A percentile compares a stretch with the other conserved stretches of the same genome.
Conservation (phyloP, 202 grass and related monocot species). For the Hordeum pubiflorum region DNA sequence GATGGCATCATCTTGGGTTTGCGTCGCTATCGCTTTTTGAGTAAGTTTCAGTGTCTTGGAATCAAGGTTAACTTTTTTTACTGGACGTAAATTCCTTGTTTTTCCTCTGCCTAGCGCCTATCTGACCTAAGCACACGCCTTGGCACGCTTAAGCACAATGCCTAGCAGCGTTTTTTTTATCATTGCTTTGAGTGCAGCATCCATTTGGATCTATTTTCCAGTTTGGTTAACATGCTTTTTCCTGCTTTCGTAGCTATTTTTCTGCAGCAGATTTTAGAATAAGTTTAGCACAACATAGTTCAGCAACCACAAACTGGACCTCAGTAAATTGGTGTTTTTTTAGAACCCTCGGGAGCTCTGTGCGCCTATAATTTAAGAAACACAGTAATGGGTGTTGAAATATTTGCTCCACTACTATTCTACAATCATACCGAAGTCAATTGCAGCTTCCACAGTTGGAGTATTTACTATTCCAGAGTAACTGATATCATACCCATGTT, state of each 20-base stretch:
- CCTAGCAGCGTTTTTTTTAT: neutral
- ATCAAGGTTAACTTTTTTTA: neutral
- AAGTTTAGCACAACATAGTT: neutral
- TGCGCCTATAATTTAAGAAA: neutral
- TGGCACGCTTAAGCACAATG: neutral
- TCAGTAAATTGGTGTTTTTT: neutral
- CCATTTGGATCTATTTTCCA: neutral
- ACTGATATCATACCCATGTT: neutral
- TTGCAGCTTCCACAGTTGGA: neutral
- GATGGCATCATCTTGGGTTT: conserved; percentile 64
- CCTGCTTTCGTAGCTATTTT: neutral
- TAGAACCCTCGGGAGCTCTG: neutral
- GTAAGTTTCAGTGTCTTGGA: conserved; percentile 31
- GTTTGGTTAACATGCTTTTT: neutral
- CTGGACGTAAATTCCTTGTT: neutral
- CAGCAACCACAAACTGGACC: neutral
- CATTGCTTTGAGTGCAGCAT: neutral
- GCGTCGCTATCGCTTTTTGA: conserved; percentile 51
- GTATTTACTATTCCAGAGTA: neutral
- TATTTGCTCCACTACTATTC: neutral
- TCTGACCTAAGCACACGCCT: neutral
- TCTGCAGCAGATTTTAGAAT: neutral
- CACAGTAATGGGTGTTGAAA: neutral
- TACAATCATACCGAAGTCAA: neutral
- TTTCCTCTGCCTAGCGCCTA: neutral